Percentiles rank a stretch among this genome's conserved stretches.
phyloP scores from a whole-genome alignment of 192 early-diverging fungal genomes.

The Linderina pennispora region DNA sequence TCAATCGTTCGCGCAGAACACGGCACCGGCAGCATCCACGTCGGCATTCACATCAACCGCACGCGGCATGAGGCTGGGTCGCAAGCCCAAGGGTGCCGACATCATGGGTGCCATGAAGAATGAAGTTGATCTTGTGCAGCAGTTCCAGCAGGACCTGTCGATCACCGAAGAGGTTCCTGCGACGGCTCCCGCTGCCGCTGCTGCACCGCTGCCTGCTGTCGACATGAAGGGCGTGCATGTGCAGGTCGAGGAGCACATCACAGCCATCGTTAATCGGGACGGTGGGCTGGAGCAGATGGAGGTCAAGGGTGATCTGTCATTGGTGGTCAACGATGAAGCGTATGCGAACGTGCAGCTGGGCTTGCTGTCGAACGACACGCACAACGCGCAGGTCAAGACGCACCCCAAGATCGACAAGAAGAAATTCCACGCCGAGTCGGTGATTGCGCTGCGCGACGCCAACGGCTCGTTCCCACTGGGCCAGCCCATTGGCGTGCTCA shows the following conservation, averaged over 20 bases:
- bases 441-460: constrained; percentile 78
- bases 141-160: constrained; percentile 15
- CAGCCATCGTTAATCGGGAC: constrained; percentile 79
- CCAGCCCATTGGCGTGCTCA: constrained; percentile 78
- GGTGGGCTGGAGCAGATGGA: constrained; percentile 90
- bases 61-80: constrained; percentile 93
- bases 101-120: constrained; percentile 76
- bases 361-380: constrained; percentile 54
- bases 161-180: constrained; percentile 13
- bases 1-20: constrained; percentile 21
- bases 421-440: constrained; percentile 62
- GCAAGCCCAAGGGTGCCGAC: constrained; percentile 75
- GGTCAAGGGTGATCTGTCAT: constrained; percentile 84
- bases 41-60: constrained; percentile 44
- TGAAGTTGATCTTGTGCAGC: constrained; percentile 69
- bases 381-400: constrained; percentile 86
- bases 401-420: constrained; percentile 97
- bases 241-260: constrained; percentile 82
- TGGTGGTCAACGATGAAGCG: constrained; percentile 69
- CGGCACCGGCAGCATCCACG: too few relatives aligned
- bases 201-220: constrained; percentile 20
- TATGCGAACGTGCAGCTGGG: constrained; percentile 58
- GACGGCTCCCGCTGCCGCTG: neutral
- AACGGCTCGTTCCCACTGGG: constrained; percentile 78
- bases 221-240: constrained; percentile 77